These are phyloP conservation scores for Capsicum rhomboideum DNA, from an alignment of 257 asterid species.

Conservation along the genomic window DNA sequence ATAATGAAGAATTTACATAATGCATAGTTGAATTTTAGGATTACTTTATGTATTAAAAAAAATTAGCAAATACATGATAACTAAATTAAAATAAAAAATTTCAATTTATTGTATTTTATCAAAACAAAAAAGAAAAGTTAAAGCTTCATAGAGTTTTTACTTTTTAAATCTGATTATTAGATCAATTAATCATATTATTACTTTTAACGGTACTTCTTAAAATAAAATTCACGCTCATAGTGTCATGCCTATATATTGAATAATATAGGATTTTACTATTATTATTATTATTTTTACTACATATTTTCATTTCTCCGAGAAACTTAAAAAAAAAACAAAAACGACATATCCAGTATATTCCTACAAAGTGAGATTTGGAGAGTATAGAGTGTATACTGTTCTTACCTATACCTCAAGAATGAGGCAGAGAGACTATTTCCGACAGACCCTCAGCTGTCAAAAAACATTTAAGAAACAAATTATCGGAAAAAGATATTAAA, in stretches of 20 bases:
- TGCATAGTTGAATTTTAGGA: background rate
- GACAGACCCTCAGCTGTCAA: too few relatives aligned
- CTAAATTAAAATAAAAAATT: background rate
- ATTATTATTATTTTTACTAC: too few relatives aligned
- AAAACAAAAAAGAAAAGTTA: too few relatives aligned
- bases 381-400: too few relatives aligned
- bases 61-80: background rate
- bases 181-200: background rate
- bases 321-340: background rate
- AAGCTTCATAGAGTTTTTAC: background rate
- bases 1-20: background rate
- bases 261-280: background rate
- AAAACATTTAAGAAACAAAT: background rate
- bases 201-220: background rate
- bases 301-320: background rate
- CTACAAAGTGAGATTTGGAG: too few relatives aligned
- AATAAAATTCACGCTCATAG: background rate
- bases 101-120: too few relatives aligned
- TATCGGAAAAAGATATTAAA: background rate
- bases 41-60: background rate
- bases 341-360: too few relatives aligned
- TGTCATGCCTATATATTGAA: background rate
- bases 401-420: too few relatives aligned
- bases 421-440: too few relatives aligned
- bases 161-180: background rate